phyloP scores from a whole-genome alignment of 306 rosid species.

The Dryas drummondii region DNA sequence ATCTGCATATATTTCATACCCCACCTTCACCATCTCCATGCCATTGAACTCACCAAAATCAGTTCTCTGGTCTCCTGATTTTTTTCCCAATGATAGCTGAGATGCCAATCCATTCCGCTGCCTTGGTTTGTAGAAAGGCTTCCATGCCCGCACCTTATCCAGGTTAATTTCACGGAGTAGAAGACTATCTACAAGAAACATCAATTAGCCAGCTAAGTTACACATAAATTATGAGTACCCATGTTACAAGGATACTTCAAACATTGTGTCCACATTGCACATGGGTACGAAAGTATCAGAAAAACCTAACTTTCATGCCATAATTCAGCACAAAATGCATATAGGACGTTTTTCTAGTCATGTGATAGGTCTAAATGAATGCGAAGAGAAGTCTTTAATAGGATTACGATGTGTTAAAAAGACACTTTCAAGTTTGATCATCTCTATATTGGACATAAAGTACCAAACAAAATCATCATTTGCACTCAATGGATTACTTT shows the following conservation, averaged over 20 bases:
- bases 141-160: constrained; percentile 90
- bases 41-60: constrained; percentile 35
- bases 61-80: constrained; percentile 34
- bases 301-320: neutral
- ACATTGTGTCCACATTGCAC: constrained; percentile 1
- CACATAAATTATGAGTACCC: constrained; percentile 1
- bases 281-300: neutral
- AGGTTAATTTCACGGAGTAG: constrained; percentile 73
- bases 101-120: constrained; percentile 53
- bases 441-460: constrained; percentile 10
- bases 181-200: constrained; percentile 58
- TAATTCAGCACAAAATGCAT: neutral
- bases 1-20: constrained; percentile 94
- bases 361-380: constrained; percentile 4
- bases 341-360: neutral
- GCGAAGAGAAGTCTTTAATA: neutral
- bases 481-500: constrained; percentile 1
- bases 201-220: constrained; percentile 23
- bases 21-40: constrained; percentile 56
- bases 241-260: constrained; percentile 8
- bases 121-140: constrained; percentile 65
- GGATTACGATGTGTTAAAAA: neutral
- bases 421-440: constrained; percentile 1
- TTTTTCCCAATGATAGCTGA: constrained; percentile 45
- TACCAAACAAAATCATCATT: neutral